phyloP scores from a whole-genome alignment of 257 asterid genomes.

The Primulina huaijiensis region DNA sequence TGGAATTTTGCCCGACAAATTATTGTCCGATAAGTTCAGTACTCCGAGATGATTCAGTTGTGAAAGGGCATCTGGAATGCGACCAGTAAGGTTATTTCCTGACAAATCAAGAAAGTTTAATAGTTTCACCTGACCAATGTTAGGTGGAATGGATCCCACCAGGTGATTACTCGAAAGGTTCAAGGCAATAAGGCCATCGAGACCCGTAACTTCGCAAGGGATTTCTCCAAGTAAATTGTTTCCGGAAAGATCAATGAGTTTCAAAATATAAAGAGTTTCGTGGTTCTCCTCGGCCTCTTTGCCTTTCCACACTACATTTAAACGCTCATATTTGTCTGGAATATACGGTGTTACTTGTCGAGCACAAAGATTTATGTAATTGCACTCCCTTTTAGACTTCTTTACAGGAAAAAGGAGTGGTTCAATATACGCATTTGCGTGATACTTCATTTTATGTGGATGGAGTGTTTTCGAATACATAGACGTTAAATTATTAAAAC shows the following conservation, averaged over 20 bases:
- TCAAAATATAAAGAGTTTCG: slow-evolving; percentile 13
- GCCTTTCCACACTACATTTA: slow-evolving; percentile 22
- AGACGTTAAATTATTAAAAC: too few species aligned
- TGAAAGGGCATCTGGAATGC: slow-evolving; percentile 24
- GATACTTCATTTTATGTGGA: too few species aligned
- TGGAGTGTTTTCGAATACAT: neutral
- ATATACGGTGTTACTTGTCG: too few species aligned
- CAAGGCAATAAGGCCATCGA: slow-evolving; percentile 13
- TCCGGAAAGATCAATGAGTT: slow-evolving; percentile 27
- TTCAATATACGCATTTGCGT: too few species aligned
- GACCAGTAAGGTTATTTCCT: slow-evolving; percentile 23
- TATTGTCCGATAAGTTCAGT: slow-evolving; percentile 26
- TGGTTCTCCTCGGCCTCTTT: neutral
- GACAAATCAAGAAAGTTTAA: slow-evolving; percentile 34
- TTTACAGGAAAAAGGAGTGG: too few species aligned
- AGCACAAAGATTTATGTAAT: too few species aligned
- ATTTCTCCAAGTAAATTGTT: slow-evolving; percentile 20
- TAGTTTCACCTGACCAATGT: slow-evolving; percentile 17
- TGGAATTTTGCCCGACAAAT: neutral
- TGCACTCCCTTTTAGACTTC: too few species aligned
- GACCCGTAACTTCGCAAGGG: slow-evolving; percentile 21
- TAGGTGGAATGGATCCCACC: slow-evolving; percentile 22
- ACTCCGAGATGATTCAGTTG: slow-evolving; percentile 1
- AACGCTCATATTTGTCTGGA: neutral
- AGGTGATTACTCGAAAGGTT: slow-evolving; percentile 29